phyloP scores from a whole-genome alignment of 768 basidiomycete genomes.

The Cystoderma amianthinum region DNA sequence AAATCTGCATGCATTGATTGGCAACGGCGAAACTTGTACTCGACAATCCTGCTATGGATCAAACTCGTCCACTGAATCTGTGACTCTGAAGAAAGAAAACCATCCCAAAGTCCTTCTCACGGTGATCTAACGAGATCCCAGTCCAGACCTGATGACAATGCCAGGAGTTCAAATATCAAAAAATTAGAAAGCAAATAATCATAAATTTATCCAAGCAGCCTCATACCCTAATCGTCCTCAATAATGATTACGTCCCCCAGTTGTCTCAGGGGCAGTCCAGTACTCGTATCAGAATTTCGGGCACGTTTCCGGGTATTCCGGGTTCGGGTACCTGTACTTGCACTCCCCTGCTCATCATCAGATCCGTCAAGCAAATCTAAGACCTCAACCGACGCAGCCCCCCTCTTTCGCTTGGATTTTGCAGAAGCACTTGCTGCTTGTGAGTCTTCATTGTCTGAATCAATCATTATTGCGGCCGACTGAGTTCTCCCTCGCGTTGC shows the following conservation, averaged over 20 bases:
- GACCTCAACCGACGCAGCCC: constrained; percentile 8
- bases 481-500: not conserved
- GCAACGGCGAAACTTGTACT: too few relatives aligned
- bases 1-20: too few relatives aligned
- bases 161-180: too few relatives aligned
- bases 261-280: constrained; percentile 7
- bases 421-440: constrained; percentile 1
- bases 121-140: too few relatives aligned
- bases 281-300: constrained; percentile 4
- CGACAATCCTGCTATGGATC: too few relatives aligned
- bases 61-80: too few relatives aligned
- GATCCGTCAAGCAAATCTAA: constrained; percentile 15
- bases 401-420: constrained; percentile 8
- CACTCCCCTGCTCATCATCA: constrained; percentile 24
- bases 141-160: too few relatives aligned
- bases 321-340: not conserved
- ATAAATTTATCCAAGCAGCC: too few relatives aligned
- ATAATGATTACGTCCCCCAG: constrained; percentile 39
- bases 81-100: too few relatives aligned
- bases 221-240: constrained; percentile 7
- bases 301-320: not conserved
- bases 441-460: constrained; percentile 19
- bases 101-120: too few relatives aligned
- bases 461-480: constrained; percentile 19
- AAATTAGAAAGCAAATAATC: too few relatives aligned